phyloP scores from a whole-genome alignment of 345 rosid species.

The Camelina hispida region DNA sequence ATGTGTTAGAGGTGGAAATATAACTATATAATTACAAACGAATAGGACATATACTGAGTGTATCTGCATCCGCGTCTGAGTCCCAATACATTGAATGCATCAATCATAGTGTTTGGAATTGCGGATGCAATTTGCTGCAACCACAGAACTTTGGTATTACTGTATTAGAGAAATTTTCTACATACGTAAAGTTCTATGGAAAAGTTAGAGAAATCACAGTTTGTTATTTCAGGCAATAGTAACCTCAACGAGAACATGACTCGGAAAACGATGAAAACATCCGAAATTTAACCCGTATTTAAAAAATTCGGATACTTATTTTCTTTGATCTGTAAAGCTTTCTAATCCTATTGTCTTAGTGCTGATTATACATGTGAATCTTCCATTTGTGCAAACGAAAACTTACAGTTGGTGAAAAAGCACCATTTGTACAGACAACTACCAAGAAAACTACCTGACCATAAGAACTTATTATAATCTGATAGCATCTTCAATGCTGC shows the following conservation, averaged over 20 bases:
- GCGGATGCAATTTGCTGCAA: conserved; percentile 14
- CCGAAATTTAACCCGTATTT: not conserved
- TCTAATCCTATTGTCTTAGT: conserved; percentile 6
- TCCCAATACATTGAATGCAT: not conserved
- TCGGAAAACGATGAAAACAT: not conserved
- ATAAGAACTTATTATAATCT: not conserved
- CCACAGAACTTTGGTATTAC: conserved; percentile 8
- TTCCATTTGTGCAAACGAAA: not conserved
- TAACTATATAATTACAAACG: conserved; percentile 1
- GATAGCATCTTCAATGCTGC: conserved; percentile 30
- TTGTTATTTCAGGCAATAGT: too few relatives aligned
- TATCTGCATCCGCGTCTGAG: not conserved
- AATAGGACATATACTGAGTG: not conserved
- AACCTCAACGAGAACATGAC: not conserved
- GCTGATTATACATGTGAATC: conserved; percentile 6
- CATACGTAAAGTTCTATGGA: not conserved
- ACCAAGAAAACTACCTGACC: not conserved
- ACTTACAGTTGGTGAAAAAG: not conserved
- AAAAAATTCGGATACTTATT: not conserved
- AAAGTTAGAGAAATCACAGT: not conserved
- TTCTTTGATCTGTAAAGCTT: conserved; percentile 9
- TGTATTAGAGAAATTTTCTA: conserved; percentile 3
- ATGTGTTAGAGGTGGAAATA: conserved; percentile 7
- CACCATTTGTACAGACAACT: not conserved
- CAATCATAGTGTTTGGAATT: conserved; percentile 14